A percentile compares a stretch with the other conserved stretches of the same genome.
Evolutionary conservation across 129 eudicot species (phyloP).

Genomic region (Flaveria robusta): DNA sequence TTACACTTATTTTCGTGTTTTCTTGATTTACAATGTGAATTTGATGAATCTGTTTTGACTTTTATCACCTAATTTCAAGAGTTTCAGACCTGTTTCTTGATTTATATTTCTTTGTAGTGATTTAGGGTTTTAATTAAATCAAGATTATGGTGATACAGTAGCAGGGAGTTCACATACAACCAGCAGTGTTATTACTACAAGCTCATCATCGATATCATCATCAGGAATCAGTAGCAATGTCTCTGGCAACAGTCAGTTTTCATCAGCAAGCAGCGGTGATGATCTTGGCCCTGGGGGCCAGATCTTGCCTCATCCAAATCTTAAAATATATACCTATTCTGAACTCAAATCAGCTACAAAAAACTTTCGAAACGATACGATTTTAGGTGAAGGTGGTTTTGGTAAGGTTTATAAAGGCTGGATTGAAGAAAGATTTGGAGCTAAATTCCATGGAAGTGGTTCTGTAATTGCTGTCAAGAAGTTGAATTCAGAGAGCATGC

Average conservation of each 20-base stretch:
- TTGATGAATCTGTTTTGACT: no score
- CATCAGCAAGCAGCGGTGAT: constrained; percentile 57
- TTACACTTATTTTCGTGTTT: no score
- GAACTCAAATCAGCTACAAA: constrained; percentile 81
- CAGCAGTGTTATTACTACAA: constrained; percentile 39
- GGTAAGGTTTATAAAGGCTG: constrained; percentile 94
- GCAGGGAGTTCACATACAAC: constrained; percentile 57
- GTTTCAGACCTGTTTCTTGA: constrained; percentile 6
- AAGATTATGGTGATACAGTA: constrained; percentile 24
- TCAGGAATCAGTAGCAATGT: constrained; percentile 47
- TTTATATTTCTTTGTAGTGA: constrained; percentile 2
- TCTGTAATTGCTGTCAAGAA: constrained; percentile 83
- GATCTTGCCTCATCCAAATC: constrained; percentile 64
- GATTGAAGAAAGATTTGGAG: constrained; percentile 53
- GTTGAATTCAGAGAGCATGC: constrained; percentile 76
- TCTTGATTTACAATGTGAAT: no score
- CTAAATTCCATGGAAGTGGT: constrained; percentile 50
- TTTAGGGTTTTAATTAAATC: constrained; percentile 16
- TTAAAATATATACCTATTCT: constrained; percentile 61
- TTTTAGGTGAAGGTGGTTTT: constrained; percentile 95
- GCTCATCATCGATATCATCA: constrained; percentile 33
- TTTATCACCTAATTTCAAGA: not conserved
- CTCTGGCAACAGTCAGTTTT: constrained; percentile 67
- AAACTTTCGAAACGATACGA: constrained; percentile 68
- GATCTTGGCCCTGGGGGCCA: constrained; percentile 52